A percentile compares a stretch with the other conserved stretches of the same genome.
phyloP scores from a whole-genome alignment of 169 alveolate species.

The Besnoitia besnoiti region DNA sequence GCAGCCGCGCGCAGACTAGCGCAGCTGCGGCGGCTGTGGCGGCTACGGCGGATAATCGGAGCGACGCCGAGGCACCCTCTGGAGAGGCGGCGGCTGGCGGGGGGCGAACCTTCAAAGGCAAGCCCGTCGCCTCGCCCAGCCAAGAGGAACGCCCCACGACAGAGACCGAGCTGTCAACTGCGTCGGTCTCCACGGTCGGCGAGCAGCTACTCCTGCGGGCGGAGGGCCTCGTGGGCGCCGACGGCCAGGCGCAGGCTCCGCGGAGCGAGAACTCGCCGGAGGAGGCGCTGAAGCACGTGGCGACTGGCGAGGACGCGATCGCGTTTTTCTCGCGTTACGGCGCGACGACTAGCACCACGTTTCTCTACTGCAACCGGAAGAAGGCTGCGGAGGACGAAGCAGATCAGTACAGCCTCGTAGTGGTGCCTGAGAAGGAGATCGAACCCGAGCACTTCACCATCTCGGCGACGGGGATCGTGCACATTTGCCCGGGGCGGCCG shows the following conservation, averaged over 20 bases:
- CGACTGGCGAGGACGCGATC: conserved; percentile 86
- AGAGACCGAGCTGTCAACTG: neutral
- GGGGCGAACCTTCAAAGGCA: neutral
- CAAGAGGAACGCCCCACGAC: neutral
- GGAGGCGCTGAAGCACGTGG: conserved; percentile 35
- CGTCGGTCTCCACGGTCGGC: neutral
- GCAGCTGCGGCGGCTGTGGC: neutral
- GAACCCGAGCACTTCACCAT: conserved; percentile 65
- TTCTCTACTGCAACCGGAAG: conserved; percentile 83
- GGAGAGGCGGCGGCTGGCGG: neutral
- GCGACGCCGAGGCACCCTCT: neutral
- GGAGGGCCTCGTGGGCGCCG: neutral
- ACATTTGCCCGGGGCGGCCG: conserved; percentile 66
- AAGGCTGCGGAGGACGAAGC: neutral
- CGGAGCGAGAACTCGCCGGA: neutral
- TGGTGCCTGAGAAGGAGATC: conserved; percentile 60
- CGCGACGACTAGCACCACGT: conserved; percentile 83
- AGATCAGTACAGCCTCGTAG: conserved; percentile 64
- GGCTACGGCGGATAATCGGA: neutral
- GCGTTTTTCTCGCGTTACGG: conserved; percentile 90
- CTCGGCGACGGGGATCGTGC: conserved; percentile 67
- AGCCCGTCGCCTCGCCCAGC: neutral
- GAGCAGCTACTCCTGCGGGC: neutral
- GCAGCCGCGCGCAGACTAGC: too few species aligned
- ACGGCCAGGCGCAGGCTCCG: neutral